Evolutionary conservation across 768 basidiomycete genomes (phyloP).

Genomic region (Phlebiopsis gigantea): DNA sequence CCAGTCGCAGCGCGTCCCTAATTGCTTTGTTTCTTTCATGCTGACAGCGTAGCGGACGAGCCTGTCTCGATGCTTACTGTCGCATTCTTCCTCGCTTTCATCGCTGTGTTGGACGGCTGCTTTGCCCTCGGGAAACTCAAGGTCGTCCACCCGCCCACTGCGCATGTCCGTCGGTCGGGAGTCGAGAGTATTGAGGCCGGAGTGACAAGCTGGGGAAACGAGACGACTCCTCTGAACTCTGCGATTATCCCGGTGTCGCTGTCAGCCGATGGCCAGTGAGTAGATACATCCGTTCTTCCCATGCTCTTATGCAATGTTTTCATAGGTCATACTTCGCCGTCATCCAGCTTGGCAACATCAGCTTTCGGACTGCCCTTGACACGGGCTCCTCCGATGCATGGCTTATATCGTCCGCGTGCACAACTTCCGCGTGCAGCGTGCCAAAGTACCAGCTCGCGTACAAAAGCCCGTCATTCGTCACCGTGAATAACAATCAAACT

Average conservation of each 20-base stretch:
- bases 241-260: constrained; percentile 9
- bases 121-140: constrained; percentile 6
- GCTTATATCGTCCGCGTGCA: constrained; percentile 62
- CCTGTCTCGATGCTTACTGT: constrained; percentile 7
- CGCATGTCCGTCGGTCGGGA: constrained; percentile 6
- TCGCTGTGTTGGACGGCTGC: constrained; percentile 9
- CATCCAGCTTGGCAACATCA: constrained; percentile 54
- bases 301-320: neutral
- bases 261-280: constrained; percentile 12
- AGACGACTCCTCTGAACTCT: constrained; percentile 5
- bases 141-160: constrained; percentile 8
- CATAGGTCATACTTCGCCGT: constrained; percentile 64
- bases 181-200: constrained; percentile 12
- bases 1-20: neutral
- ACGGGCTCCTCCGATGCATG: constrained; percentile 73
- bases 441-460: constrained; percentile 72
- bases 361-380: constrained; percentile 66
- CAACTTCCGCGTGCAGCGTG: constrained; percentile 48
- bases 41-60: neutral
- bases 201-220: constrained; percentile 8
- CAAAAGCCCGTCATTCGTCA: constrained; percentile 56
- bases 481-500: constrained; percentile 59
- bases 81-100: constrained; percentile 8
- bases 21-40: constrained; percentile 5
- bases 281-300: neutral